Base-by-base conservation (phyloP, 805 yeast genomes). In the Lipomyces japonicus region DNA sequence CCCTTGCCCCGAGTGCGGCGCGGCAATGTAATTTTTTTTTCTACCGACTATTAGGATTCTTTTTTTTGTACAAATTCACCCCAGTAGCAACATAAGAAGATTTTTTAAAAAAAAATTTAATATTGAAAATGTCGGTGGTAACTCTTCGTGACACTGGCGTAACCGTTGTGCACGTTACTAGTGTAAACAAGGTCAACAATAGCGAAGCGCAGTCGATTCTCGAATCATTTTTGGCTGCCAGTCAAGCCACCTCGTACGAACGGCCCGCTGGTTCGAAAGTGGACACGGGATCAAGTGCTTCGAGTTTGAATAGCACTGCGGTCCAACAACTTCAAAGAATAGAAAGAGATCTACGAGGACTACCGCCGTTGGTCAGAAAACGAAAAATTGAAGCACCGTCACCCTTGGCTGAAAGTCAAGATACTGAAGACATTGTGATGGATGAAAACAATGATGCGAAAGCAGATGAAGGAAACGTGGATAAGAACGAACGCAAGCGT, bases 281-380 rank as follows among this genome's bases (percentile, higher is more conserved):
- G 19, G 19, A 31, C 26, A 9, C 34, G 9, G 28, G 19, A 22
- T 12, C 24, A n/a, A 23, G 12, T 12, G 32, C 32, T 19, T 26
- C 12, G 7, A 38, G 39, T 22, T 4, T 79, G 44, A 65, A 63
- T 14, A 68, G 61, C 18, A 73, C 78, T 24, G 71, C 76, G 18
- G 60, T 72, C 53, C 73, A 85, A 50, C 95, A 86, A 70, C 71
- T 86, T 61, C 76, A 74, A 61, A 75, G 95, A 64, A 71, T 85
- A 36, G 91, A 83, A 63, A 76, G 95, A 68, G 87, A 84, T 56
- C 76, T 86, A 58, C 73, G 88, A 58, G 95, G 95, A 1, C 74
- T 86, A 50, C 91, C 95, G 7, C 95, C 95, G 1, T 19, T 53
- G 34, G 21, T 42, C 32, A 39, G 58, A 21, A 53, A 55, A 32